Evolutionary conservation across 495 filamentous ascomycete species (phyloP), one percentile per base, ranked within the genome.

Genomic region (Hypoxylon cercidicola): DNA sequence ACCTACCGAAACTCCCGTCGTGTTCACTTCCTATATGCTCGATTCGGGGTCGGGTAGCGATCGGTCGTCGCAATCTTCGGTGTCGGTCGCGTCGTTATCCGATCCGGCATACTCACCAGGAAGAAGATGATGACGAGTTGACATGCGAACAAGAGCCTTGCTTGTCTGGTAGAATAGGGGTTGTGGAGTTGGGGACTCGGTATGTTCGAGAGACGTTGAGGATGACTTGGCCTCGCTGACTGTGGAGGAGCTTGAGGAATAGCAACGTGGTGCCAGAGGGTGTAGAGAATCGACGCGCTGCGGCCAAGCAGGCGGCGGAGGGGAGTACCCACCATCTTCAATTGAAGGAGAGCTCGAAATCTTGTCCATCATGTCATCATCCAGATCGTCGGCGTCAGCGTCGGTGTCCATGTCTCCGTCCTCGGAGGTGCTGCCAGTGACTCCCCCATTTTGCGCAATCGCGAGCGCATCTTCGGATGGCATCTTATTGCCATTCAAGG

Each of bases 291-390:
- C 75, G 69, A 64, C 72, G 62, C 77, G 73, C 62, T 62, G 62
- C 49, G 80, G 77, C 74, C 75, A 78, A 46, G 62, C 45, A 60
- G 48, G 63, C 52, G 72, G 64, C 52, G 70, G 68, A 69, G 74
- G 69, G 60, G 58, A 60, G 70, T 64, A 93, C 93, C 81, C 86
- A 99, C 95, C 95, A 85, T 99, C 96, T 77, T 95, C 92, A 75
- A 99, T 99, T 54, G 93, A 97, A 62, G 95, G 95, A 64, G 93
- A 97, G 76, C 93, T 97, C 47, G 93, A 97, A 45, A 99, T 96
- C 77, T 94, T 94, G 80, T 97, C 95, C 89, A 94, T 91, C 81
- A 93, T 90, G 72, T 98, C 95, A 66, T 91, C 89, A 70, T 97
- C 94, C 74, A 91, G 73, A 55, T 87, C 80, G 64, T 91, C 88